A percentile compares a stretch with the other conserved stretches of the same genome.
phyloP scores from a whole-genome alignment of 345 rosid genomes.

The Melaleuca quinquenervia region DNA sequence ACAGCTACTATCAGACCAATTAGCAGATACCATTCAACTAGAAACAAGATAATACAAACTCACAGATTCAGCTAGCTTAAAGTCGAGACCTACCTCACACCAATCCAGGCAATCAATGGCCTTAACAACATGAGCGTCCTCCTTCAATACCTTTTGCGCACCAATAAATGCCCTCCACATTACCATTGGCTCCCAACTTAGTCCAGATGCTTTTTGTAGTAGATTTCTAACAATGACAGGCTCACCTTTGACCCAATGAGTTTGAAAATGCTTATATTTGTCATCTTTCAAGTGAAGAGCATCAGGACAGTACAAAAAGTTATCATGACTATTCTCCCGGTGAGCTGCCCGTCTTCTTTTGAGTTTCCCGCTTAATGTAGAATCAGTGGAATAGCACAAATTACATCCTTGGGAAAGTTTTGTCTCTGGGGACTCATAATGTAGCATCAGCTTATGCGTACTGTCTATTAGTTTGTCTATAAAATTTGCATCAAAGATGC shows the following conservation, averaged over 20 bases:
- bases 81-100: slow-evolving; percentile 31
- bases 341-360: slow-evolving; percentile 35
- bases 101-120: slow-evolving; percentile 51
- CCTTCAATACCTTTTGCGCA: slow-evolving; percentile 25
- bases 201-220: slow-evolving; percentile 34
- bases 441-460: slow-evolving; percentile 33
- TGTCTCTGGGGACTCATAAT: slow-evolving; percentile 15
- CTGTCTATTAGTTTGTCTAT: slow-evolving; percentile 26
- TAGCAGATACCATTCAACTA: neutral
- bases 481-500: slow-evolving; percentile 31
- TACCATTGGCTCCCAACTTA: slow-evolving; percentile 69
- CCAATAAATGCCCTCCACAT: slow-evolving; percentile 52
- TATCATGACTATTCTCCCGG: slow-evolving; percentile 28
- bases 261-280: slow-evolving; percentile 35
- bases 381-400: slow-evolving; percentile 7
- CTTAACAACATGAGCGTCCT: slow-evolving; percentile 27
- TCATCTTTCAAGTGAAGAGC: slow-evolving; percentile 18
- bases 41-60: neutral
- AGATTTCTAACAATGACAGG: slow-evolving; percentile 43
- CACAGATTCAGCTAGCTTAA: neutral
- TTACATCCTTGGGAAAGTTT: slow-evolving; percentile 31
- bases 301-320: slow-evolving; percentile 38
- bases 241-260: slow-evolving; percentile 53
- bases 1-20: neutral
- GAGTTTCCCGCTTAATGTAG: slow-evolving; percentile 2